These are phyloP conservation scores for Salvia miltiorrhiza DNA, from an alignment of 257 asterid genomes.

Conservation along the genomic window DNA sequence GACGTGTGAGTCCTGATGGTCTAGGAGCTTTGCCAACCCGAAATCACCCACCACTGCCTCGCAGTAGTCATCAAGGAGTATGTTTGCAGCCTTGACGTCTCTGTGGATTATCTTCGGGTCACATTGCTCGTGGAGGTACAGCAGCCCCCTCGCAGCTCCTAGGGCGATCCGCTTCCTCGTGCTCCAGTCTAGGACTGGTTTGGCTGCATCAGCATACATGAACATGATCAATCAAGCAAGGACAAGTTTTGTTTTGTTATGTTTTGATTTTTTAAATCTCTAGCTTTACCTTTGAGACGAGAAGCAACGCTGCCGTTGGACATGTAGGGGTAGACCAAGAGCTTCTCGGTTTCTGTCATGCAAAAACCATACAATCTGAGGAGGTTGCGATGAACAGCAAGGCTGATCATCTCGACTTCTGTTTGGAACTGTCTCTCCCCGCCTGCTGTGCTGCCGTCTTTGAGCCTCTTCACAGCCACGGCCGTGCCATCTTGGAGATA, in stretches of 20 bases:
- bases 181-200: constrained; percentile 86
- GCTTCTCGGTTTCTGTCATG: constrained; percentile 81
- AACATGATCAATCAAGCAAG: not conserved
- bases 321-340: constrained; percentile 90
- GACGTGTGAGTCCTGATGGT: constrained; percentile 90
- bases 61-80: constrained; percentile 81
- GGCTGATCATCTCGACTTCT: constrained; percentile 92
- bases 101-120: constrained; percentile 98
- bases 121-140: constrained; percentile 95
- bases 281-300: constrained; percentile 81
- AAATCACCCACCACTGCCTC: constrained; percentile 99
- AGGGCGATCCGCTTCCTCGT: constrained; percentile 80
- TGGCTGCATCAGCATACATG: constrained; percentile 37
- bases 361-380: constrained; percentile 81
- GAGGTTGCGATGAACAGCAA: constrained; percentile 96
- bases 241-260: not conserved
- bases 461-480: constrained; percentile 88
- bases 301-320: constrained; percentile 96
- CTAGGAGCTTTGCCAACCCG: constrained; percentile 94
- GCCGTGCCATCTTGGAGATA: constrained; percentile 66
- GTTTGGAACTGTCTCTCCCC: constrained; percentile 92
- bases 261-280: no score
- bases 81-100: constrained; percentile 97
- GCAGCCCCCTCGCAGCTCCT: constrained; percentile 89
- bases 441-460: constrained; percentile 77